Percentiles rank a stretch among this genome's conserved stretches.
phyloP scores from a whole-genome alignment of 306 rosid species.

The Amphicarpaea edgeworthii region DNA sequence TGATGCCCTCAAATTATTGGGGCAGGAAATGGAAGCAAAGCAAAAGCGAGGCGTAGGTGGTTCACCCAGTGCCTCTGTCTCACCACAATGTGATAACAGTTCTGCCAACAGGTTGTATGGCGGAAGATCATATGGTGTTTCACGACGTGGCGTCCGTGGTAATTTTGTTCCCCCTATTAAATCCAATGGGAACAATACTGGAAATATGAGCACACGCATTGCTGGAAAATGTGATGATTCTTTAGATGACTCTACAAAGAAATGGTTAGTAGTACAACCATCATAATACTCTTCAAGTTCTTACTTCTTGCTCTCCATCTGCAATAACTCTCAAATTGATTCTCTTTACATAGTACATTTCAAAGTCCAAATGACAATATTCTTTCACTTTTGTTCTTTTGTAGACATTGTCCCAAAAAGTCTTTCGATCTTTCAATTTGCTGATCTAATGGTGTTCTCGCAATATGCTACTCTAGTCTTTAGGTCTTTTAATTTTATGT shows the following conservation, averaged over 20 bases:
- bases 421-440: slow-evolving; percentile 15
- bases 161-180: slow-evolving; percentile 92
- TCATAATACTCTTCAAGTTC: slow-evolving; percentile 31
- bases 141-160: slow-evolving; percentile 84
- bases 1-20: slow-evolving; percentile 13
- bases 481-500: not conserved
- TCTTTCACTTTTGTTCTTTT: slow-evolving; percentile 6
- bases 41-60: slow-evolving; percentile 44
- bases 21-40: slow-evolving; percentile 52
- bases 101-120: slow-evolving; percentile 61
- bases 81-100: slow-evolving; percentile 50
- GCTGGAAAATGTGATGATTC: slow-evolving; percentile 81
- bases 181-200: slow-evolving; percentile 69
- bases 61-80: slow-evolving; percentile 49
- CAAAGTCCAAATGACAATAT: slow-evolving; percentile 4
- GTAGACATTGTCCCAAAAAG: slow-evolving; percentile 11
- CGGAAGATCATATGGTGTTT: slow-evolving; percentile 78
- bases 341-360: not conserved
- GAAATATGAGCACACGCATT: slow-evolving; percentile 66
- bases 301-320: slow-evolving; percentile 17
- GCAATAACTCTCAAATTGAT: slow-evolving; percentile 32
- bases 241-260: slow-evolving; percentile 82
- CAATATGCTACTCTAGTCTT: slow-evolving; percentile 20
- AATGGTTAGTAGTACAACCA: slow-evolving; percentile 72
- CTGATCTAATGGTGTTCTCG: slow-evolving; percentile 32